Evolutionary conservation across 169 alveolate species (phyloP), one percentile per base, ranked within the genome.

Genomic region (Eimeria sp.): DNA sequence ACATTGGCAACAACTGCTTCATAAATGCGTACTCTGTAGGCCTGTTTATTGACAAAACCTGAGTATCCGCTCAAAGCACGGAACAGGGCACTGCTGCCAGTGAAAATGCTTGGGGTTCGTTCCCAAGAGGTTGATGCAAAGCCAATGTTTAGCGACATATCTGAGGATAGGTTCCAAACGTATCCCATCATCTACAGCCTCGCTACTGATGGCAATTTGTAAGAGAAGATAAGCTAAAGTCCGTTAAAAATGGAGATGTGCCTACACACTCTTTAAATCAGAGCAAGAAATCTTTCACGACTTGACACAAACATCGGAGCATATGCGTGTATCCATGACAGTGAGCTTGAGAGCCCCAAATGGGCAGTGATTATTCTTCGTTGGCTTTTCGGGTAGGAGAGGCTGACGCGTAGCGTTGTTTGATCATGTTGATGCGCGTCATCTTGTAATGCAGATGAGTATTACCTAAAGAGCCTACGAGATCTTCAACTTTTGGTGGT

Each of bases 371-470:
- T 83, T 40, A 83, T 1, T 57, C 40, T 49, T 83, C 43, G 51
- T 20, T 83, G 63, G 40, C 57, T 20, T 51, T 27, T 49, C 54
- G 54, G 34, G 76, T 51, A 83, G 91, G 91, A 11, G 93, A 87
- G 51, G 40, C 82, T 22, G 93, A 63, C 3, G 65, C 65, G 80
- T 34, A 87, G 27, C 93, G 93, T 20, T 34, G 72, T 22, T 40
- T 58, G 47, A 87, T 58, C 93, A 87, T 87, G 45, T 20, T 87
- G 11, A 87, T 87, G 93, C 93, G 93, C 18, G 93, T n/a, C 82
- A 87, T 49, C 82, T 87, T 87, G 83, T 87, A 87, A 20, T 87
- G 93, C 6, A 40, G 93, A 63, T 87, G 93, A n/a, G 78, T 87
- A 51, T 63, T 87, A n/a, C 93, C 83, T 9, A 87, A 47, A 13